Base-by-base conservation (phyloP, 805 yeast species). In the Ogataea pignaliae region DNA sequence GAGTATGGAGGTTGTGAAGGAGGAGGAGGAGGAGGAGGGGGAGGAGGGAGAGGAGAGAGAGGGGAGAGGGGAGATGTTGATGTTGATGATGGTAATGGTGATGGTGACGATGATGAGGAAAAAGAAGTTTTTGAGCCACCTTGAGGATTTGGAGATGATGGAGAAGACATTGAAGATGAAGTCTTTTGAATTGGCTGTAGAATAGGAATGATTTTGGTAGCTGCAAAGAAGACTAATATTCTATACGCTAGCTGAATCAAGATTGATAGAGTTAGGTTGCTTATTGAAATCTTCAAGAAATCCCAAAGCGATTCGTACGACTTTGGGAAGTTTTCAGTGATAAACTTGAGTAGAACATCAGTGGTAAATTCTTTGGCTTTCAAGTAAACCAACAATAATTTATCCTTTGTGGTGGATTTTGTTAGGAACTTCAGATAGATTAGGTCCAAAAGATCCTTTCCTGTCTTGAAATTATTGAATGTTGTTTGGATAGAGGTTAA, bases 121-220 rank as follows among this genome's bases (percentile, higher is more conserved):
- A 15, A 16, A 26, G 21, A 17, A 18, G 13, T 8, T 3, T 14
- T 21, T 38, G 41, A 8, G 18, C 41, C 16, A 29, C 10, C 26
- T 42, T 34, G 33, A 30, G 14, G 33, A 36, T 44, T 51, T 47
- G 56, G 51, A 43, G 43, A 50, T 33, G 60, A 53, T 12, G 58
- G 46, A 14, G 61, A 47, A 12, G 59, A 47, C 26, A 52, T 44
- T 10, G 62, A 40, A 21, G 49, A 34, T 21, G 55, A 10, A 30
- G 12, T 38, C 36, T 50, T 47, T 15, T 52, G 55, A n/a, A 48
- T 48, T 30, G 67, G 66, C 44, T 63, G 60, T 42, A 66, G 49
- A 30, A 65, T 61, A 2, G 99, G 99, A 16, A 93, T 88, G 48
- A 93, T 89, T 59, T 95, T 84, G 13, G 97, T 87, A 2, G 98